A percentile compares a stretch with the other conserved stretches of the same genome.
Evolutionary conservation across 352 stramenopile genomes (phyloP).

Genomic region (Thalassiosira hispida): DNA sequence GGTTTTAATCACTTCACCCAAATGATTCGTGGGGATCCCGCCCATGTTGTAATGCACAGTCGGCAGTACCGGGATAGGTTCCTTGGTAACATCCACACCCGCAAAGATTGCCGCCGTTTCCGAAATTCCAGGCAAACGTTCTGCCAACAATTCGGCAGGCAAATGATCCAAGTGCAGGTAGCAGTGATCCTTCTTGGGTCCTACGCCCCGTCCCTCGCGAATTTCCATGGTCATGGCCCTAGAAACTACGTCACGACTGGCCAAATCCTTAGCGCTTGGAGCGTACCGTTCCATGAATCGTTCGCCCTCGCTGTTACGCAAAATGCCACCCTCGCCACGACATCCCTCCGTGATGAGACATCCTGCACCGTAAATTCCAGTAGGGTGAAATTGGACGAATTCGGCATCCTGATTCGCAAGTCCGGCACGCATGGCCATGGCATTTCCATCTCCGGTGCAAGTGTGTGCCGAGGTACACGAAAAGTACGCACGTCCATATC

Average conservation of each 20-base stretch:
- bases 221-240: conserved; percentile 98
- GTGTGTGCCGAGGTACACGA: conserved; percentile 95
- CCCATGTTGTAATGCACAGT: conserved; percentile 99
- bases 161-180: conserved; percentile 97
- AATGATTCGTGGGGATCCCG: conserved; percentile 95
- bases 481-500: conserved; percentile 96
- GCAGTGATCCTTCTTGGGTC: conserved; percentile 94
- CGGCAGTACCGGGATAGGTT: conserved; percentile 95
- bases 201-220: conserved; percentile 92
- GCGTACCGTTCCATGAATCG: conserved; percentile 95
- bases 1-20: conserved; percentile 91
- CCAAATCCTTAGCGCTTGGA: conserved; percentile 95
- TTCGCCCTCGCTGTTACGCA: conserved; percentile 94
- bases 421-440: conserved; percentile 94
- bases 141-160: conserved; percentile 91
- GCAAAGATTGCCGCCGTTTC: conserved; percentile 97
- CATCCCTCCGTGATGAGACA: conserved; percentile 97
- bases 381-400: conserved; percentile 98
- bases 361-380: conserved; percentile 96
- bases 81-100: conserved; percentile 97
- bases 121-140: conserved; percentile 94
- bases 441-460: conserved; percentile 96
- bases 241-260: conserved; percentile 93
- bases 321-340: conserved; percentile 94
- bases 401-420: conserved; percentile 94